Conservation (phyloP, 2,329 filamentous ascomycete genomes). For the Pseudogymnoascus sp. region DNA sequence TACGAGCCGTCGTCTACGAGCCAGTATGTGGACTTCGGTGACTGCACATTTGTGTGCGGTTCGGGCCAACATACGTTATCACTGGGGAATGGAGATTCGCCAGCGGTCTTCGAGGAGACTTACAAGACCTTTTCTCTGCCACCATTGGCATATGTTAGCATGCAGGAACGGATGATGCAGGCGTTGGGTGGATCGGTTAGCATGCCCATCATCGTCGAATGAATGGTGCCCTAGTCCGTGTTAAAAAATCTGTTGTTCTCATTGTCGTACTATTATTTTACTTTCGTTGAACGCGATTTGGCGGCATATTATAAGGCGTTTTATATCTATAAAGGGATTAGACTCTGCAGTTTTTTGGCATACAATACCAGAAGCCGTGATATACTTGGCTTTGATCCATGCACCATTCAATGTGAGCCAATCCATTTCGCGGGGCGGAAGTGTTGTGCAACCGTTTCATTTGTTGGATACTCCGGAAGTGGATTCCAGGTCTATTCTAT, state of each 20-base stretch:
- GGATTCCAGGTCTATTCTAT: neutral
- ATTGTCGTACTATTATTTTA: neutral
- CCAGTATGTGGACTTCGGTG: neutral
- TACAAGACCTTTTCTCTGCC: neutral
- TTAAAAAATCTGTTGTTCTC: neutral
- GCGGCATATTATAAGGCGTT: constrained; percentile 6
- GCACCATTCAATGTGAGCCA: constrained; percentile 3
- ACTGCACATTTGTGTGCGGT: constrained; percentile 2
- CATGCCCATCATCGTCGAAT: constrained; percentile 7
- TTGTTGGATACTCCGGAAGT: neutral
- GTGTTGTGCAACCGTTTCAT: neutral
- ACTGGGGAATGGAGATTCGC: neutral
- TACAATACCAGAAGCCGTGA: neutral
- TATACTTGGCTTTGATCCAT: neutral
- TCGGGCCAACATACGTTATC: constrained; percentile 5
- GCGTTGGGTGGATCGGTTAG: constrained; percentile 1
- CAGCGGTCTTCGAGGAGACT: neutral
- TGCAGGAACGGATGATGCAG: constrained; percentile 8
- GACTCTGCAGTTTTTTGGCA: neutral
- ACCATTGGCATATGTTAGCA: constrained; percentile 4
- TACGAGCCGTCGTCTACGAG: neutral
- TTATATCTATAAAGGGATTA: constrained; percentile 6
- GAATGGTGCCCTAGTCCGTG: neutral
- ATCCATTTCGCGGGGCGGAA: constrained; percentile 2
- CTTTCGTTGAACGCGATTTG: constrained; percentile 2